These are phyloP conservation scores for Tranzscheliella williamsii DNA, from an alignment of 1,284 basidiomycete genomes.

Conservation along the genomic window DNA sequence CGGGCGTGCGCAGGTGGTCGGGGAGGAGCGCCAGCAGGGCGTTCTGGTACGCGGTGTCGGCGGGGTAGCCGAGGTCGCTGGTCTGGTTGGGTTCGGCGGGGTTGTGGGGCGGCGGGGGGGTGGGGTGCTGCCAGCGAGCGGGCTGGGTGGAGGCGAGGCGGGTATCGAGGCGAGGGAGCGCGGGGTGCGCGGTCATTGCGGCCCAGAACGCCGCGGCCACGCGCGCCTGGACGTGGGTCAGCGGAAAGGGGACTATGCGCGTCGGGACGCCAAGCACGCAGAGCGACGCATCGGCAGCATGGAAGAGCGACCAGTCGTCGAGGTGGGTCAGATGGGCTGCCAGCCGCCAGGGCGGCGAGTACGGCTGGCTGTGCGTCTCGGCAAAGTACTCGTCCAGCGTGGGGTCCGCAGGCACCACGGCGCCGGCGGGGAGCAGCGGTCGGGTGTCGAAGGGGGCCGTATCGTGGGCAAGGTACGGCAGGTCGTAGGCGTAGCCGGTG, in stretches of 20 bases:
- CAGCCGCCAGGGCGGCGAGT: slow-evolving; percentile 6
- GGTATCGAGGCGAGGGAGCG: slow-evolving; percentile 29
- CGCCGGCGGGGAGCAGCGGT: slow-evolving; percentile 17
- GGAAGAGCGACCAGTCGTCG: slow-evolving; percentile 57
- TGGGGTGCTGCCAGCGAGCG: slow-evolving; percentile 22
- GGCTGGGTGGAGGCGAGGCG: slow-evolving; percentile 21
- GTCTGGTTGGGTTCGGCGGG: slow-evolving; percentile 8
- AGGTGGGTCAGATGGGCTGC: slow-evolving; percentile 36
- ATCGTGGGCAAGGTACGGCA: slow-evolving; percentile 36
- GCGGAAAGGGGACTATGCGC: slow-evolving; percentile 54
- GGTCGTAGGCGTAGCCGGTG: slow-evolving; percentile 54
- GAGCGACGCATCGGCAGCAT: slow-evolving; percentile 34
- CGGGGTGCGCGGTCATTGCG: not conserved
- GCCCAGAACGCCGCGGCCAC: slow-evolving; percentile 33
- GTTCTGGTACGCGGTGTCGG: slow-evolving; percentile 43
- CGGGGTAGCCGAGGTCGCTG: slow-evolving; percentile 23
- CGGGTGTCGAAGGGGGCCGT: slow-evolving; percentile 11
- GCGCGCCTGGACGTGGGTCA: slow-evolving; percentile 47
- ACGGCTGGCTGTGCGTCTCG: not conserved
- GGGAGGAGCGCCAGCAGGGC: slow-evolving; percentile 26
- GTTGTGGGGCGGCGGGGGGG: not conserved
- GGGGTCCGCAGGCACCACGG: not conserved
- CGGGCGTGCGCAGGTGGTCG: not conserved
- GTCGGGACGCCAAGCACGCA: slow-evolving; percentile 50
- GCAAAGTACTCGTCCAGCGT: not conserved